Evolutionary conservation across 176 grass and related monocot genomes (phyloP).

Genomic region (Oryza glaberrima): DNA sequence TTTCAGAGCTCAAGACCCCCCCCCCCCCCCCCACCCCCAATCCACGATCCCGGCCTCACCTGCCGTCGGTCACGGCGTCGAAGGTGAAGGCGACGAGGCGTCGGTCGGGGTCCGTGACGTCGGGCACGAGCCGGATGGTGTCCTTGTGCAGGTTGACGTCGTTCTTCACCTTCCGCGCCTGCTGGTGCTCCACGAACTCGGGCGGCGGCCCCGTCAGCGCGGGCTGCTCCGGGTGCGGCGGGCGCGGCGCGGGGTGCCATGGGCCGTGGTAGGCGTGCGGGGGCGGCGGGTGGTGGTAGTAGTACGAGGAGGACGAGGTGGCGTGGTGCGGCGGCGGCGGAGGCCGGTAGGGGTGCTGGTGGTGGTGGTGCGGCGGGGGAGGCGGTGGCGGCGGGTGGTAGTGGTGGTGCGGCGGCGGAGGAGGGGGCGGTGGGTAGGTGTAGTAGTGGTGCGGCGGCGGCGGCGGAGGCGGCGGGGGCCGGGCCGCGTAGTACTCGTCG

Average conservation of each 20-base stretch:
- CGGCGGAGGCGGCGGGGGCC: neutral
- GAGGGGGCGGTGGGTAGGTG: constrained; percentile 18
- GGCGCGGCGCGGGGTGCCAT: constrained; percentile 39
- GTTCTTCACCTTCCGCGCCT: constrained; percentile 85
- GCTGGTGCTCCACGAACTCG: constrained; percentile 76
- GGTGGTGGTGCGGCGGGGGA: constrained; percentile 1
- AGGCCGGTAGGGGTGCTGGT: too few species aligned
- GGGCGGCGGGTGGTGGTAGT: constrained; percentile 44
- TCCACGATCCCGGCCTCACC: constrained; percentile 33
- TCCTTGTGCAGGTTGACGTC: constrained; percentile 92
- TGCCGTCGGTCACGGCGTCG: constrained; percentile 76
- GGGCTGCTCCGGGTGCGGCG: constrained; percentile 35
- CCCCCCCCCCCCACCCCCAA: neutral
- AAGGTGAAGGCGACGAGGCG: constrained; percentile 86
- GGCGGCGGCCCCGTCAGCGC: constrained; percentile 48
- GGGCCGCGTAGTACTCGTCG: constrained; percentile 54
- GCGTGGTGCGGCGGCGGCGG: constrained; percentile 26
- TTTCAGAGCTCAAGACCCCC: neutral
- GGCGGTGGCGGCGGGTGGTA: neutral
- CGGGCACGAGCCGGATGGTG: constrained; percentile 71
- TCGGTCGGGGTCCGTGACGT: constrained; percentile 56
- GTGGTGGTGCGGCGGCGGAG: neutral
- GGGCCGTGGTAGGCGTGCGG: constrained; percentile 45
- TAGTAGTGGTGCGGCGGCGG: constrained; percentile 48
- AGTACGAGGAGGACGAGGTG: constrained; percentile 28